Base-by-base conservation (phyloP, 768 basidiomycete genomes). In the Galerina marginata region DNA sequence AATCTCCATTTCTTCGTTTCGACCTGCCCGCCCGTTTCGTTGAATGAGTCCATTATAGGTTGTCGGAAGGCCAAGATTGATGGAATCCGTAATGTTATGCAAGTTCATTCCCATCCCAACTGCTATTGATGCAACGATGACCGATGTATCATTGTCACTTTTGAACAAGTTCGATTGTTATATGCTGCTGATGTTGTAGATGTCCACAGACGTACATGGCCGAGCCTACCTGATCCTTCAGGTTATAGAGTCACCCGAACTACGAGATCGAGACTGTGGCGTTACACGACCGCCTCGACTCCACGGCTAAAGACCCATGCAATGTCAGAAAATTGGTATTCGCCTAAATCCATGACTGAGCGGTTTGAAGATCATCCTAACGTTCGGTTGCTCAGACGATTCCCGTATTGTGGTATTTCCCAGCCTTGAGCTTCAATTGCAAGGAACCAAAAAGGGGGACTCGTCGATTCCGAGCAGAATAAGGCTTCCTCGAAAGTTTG, bases 381-480 rank as follows among this genome's bases (percentile, higher is more conserved):
- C 20, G 20, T 20, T 64, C 7, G 63, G 57, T 7, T 54, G 40
- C 53, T 67, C 60, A 36, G 54, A 54, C 0, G 65, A 63, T 16
- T n/a, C 58, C 54, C 23, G 62, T 26, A 20, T 52, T 42, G 23
- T 58, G 47, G 52, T 54, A 58, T 40, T 56, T 16, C 6, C 58
- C 61, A 26, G 39, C 20, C 33, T 46, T 45, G 39, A 62, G 47
- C 9, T 56, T 52, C 4, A 67, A 50, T 20, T 50, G 50, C 64
- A 67, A 16, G 62, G 68, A 20, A 64, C 62, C 6, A 69, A 54
- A 14, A 67, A 54, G 51, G 67, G 68, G 3, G 62, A 58, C 58
- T 69, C 64, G 43, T 69, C 61, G 26, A 69, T 65, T 5, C 66
- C 68, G n/a, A 67, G 55, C 4, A 67, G 48, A 14, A 59, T 58